Conservation (phyloP, 169 alveolate species). For the Theileria orientalis region DNA sequence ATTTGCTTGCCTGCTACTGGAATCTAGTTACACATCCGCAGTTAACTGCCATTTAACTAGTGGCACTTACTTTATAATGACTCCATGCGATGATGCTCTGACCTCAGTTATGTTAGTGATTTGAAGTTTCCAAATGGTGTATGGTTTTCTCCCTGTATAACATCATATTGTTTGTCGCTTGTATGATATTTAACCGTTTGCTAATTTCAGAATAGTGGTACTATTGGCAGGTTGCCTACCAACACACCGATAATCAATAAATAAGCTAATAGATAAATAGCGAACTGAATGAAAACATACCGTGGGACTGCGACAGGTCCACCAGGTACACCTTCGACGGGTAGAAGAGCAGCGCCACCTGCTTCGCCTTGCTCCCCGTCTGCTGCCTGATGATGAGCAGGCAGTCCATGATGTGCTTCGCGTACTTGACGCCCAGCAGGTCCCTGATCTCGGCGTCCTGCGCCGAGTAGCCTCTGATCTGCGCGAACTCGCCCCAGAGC, state of each 20-base stretch:
- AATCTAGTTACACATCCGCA: no score
- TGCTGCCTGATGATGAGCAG: conserved; percentile 57
- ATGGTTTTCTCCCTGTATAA: conserved; percentile 9
- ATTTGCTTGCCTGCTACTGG: no score
- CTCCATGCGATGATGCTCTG: conserved; percentile 64
- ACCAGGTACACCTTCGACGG: conserved; percentile 62
- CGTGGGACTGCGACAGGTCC: no score
- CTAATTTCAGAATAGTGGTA: no score
- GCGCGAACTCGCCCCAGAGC: conserved; percentile 84
- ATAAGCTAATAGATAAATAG: no score
- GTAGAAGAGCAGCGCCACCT: conserved; percentile 57
- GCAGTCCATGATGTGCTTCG: conserved; percentile 76
- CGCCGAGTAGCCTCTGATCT: conserved; percentile 67
- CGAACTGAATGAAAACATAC: no score
- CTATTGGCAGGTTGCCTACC: no score
- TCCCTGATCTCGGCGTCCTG: conserved; percentile 80
- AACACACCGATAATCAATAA: no score
- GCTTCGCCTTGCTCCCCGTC: conserved; percentile 29
- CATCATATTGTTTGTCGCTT: background rate
- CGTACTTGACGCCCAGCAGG: conserved; percentile 73
- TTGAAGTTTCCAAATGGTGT: conserved; percentile 47
- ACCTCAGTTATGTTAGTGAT: conserved; percentile 44
- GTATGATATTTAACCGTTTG: no score
- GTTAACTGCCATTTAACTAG: no score
- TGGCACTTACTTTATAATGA: conserved; percentile 34